A percentile compares a stretch with the other conserved stretches of the same genome.
Evolutionary conservation across 1,139 yeast genomes (phyloP).

Genomic region (Scheffersomyces stambukii): DNA sequence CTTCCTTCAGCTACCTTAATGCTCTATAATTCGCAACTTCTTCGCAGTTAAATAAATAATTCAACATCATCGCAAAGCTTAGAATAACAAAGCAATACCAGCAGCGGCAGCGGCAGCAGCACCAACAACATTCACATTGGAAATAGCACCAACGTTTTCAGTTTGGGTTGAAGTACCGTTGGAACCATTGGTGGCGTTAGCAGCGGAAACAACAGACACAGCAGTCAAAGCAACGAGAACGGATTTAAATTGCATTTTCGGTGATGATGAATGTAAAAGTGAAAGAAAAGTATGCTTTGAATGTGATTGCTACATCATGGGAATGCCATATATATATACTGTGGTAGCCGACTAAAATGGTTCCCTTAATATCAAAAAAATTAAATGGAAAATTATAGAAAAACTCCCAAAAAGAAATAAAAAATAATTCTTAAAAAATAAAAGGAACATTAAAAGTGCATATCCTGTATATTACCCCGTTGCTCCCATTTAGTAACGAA

Average conservation of each 20-base stretch:
- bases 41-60: too few species aligned
- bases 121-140: slow-evolving; percentile 26
- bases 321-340: neutral
- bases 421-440: neutral
- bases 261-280: neutral
- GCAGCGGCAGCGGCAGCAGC: slow-evolving; percentile 44
- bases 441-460: too few species aligned
- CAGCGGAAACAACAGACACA: slow-evolving; percentile 40
- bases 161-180: slow-evolving; percentile 18
- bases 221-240: slow-evolving; percentile 43
- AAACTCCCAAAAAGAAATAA: neutral
- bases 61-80: too few species aligned
- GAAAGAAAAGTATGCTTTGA: neutral
- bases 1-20: too few species aligned
- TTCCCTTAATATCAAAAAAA: slow-evolving; percentile 1
- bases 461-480: too few species aligned
- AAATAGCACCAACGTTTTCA: slow-evolving; percentile 19
- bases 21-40: too few species aligned
- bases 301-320: neutral
- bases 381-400: neutral
- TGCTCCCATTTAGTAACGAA: too few species aligned
- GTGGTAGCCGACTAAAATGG: neutral
- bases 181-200: slow-evolving; percentile 28
- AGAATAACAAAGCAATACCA: slow-evolving; percentile 42
- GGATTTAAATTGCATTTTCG: slow-evolving; percentile 40